These are phyloP conservation scores for Tolypocladium sp. DNA, from an alignment of 2,329 filamentous ascomycete genomes.

Conservation along the genomic window DNA sequence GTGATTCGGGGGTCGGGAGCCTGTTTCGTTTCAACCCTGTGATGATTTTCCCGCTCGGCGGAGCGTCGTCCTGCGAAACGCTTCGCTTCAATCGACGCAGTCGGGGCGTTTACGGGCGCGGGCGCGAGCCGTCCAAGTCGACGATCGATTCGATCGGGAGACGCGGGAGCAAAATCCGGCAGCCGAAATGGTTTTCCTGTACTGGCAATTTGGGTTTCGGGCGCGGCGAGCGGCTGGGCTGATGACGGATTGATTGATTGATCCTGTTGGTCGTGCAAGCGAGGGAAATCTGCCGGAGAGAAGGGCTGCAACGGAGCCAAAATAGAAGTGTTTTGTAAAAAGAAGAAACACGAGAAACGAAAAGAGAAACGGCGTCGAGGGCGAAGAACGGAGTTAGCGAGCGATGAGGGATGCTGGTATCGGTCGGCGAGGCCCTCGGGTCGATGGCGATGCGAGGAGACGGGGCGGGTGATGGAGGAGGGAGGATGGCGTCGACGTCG, in stretches of 20 bases:
- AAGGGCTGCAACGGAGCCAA: background rate
- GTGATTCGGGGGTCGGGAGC: conserved; percentile 10
- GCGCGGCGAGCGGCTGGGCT: background rate
- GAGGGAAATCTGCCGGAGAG: background rate
- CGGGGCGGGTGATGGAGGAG: background rate
- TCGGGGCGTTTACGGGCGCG: background rate
- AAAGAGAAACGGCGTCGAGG: background rate
- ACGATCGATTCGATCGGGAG: background rate
- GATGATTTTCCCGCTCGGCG: conserved; percentile 3
- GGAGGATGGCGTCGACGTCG: background rate
- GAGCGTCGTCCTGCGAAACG: conserved; percentile 3
- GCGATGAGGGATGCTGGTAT: background rate
- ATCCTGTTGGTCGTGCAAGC: background rate
- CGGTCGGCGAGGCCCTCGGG: background rate
- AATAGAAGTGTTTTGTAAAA: background rate
- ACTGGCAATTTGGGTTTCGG: background rate
- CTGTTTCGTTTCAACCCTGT: background rate
- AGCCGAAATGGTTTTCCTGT: background rate
- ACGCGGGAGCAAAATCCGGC: background rate
- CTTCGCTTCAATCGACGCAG: background rate
- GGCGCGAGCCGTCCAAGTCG: background rate
- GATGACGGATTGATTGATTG: background rate
- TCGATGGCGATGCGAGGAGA: background rate
- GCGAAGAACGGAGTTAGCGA: background rate
- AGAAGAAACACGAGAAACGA: background rate